Percentiles rank a stretch among this genome's conserved stretches.
Conservation (phyloP, 805 yeast species). For the Metschnikowia hibisci region DNA sequence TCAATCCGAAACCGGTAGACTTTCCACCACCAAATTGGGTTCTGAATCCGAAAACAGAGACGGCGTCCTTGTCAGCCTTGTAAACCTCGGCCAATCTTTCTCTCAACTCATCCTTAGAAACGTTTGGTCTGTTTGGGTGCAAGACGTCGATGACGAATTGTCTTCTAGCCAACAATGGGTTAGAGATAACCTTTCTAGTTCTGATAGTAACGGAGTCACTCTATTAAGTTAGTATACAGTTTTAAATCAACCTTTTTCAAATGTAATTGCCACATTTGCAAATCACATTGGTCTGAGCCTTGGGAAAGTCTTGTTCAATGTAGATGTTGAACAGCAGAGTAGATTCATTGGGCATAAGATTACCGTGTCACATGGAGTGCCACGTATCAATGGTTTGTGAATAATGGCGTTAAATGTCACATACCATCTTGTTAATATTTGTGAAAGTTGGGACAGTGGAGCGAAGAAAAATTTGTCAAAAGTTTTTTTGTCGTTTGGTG, state of each 20-base stretch:
- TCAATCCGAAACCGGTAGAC: constrained; percentile 98
- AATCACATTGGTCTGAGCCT: too few species aligned
- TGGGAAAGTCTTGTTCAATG: too few species aligned
- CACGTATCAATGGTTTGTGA: neutral
- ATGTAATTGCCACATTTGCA: too few species aligned
- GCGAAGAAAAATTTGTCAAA: constrained; percentile 19
- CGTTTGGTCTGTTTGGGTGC: constrained; percentile 99
- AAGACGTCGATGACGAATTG: constrained; percentile 99
- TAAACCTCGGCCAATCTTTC: constrained; percentile 84
- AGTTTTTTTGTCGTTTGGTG: constrained; percentile 17
- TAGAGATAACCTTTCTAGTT: constrained; percentile 98
- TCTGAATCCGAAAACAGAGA: constrained; percentile 98
- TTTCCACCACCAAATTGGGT: constrained; percentile 99
- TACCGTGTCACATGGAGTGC: neutral
- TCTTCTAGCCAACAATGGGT: constrained; percentile 99
- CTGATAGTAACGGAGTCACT: constrained; percentile 99
- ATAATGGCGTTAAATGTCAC: constrained; percentile 6
- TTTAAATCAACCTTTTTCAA: too few species aligned
- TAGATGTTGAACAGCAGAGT: too few species aligned
- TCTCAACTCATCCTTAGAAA: constrained; percentile 98
- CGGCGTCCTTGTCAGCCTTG: constrained; percentile 91
- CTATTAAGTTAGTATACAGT: constrained; percentile 39
- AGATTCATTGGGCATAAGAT: too few species aligned
- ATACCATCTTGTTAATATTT: constrained; percentile 22
- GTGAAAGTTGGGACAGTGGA: constrained; percentile 19